Base-by-base conservation (phyloP, 139 green algal genomes). In the Chlamydomonas incerta region DNA sequence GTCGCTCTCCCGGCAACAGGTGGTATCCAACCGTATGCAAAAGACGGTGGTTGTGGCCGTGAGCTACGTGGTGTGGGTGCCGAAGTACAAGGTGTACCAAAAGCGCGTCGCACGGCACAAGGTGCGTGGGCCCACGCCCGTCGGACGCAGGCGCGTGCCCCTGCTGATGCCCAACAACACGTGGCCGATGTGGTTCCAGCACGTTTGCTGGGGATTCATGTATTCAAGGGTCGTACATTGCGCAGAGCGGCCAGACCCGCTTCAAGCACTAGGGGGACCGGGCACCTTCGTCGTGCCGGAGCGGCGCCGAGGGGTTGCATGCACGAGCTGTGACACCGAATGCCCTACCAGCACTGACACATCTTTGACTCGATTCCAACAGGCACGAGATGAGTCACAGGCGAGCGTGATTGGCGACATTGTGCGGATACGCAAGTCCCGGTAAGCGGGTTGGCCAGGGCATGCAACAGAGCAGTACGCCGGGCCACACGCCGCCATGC, bases 11-110 rank as follows among this genome's bases (percentile, higher is more conserved):
- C 18, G 9, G 34, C 9, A 33, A 57, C 89, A 92, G 89, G 92
- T 95, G 35, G 92, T 95, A 6, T 93, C 90, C 0, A 95, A 95
- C 69, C 85, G 90, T 34, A 95, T 95, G 92, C 90, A 93, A 70
- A 95, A 93, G 88, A 92, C 92, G 11, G 92, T 92, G 11, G 88
- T 93, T 4, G 92, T 95, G 0, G 90, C 92, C 23, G 90, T 93
- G 24, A 89, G 86, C 71, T 92, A 92, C 31, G 87, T 92, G 9
- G 82, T 93, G 20, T 93, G 90, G 90, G 80, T 90, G 65, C 92
- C 90, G 6, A 95, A 93, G 74, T 89, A 93, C 67, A 92, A 92
- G 68, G 83, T 93, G 9, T 93, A 92, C 50, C 81, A 93, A 46
- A 91, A 91, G 85, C 87, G 90, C 21, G 83, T 89, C 14, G 80